Evolutionary conservation across 306 rosid species (phyloP).

Genomic region (Psophocarpus tetragonolobus): DNA sequence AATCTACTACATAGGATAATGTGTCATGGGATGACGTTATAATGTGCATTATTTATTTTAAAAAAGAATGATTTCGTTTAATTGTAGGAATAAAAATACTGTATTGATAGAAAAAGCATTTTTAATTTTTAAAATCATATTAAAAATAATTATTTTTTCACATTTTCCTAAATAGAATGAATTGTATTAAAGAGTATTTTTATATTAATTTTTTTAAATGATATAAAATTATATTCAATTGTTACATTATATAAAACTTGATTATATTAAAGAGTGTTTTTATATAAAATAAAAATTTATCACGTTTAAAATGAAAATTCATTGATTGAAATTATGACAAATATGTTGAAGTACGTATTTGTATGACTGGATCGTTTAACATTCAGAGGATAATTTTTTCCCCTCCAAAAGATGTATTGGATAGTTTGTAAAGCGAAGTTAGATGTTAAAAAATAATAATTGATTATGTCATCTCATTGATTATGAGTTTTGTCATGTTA

Average conservation of each 20-base stretch:
- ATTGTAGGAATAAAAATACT: neutral
- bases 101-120: no score
- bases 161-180: neutral
- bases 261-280: neutral
- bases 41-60: neutral
- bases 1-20: neutral
- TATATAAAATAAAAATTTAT: neutral
- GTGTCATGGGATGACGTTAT: neutral
- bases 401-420: neutral
- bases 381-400: neutral
- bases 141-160: neutral
- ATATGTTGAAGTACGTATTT: neutral
- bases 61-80: neutral
- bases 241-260: neutral
- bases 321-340: neutral
- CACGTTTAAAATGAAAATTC: neutral
- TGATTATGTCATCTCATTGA: neutral
- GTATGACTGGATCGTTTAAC: neutral
- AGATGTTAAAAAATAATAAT: neutral
- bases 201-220: no score
- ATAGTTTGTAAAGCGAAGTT: neutral
- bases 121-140: neutral
- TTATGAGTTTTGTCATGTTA: slow-evolving; percentile 7
- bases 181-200: neutral
- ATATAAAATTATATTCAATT: no score